Conservation (phyloP, 2,329 filamentous ascomycete species). For the Nemania serpens region DNA sequence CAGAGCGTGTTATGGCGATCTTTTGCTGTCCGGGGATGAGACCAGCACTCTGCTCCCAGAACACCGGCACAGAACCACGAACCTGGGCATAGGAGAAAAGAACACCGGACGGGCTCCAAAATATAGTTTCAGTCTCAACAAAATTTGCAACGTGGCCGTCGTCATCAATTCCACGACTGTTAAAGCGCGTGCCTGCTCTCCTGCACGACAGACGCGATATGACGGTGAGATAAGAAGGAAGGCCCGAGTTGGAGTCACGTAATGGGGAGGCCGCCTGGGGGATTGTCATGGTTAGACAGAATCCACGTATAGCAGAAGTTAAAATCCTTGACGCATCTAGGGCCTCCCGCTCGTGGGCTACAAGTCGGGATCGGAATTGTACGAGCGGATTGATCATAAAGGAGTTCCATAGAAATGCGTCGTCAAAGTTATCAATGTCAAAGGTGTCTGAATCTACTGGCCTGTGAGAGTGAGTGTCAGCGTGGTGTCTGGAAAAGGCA, state of each 20-base stretch:
- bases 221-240: constrained; percentile 83
- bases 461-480: constrained; percentile 48
- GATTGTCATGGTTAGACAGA: constrained; percentile 84
- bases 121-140: constrained; percentile 95
- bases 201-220: constrained; percentile 91
- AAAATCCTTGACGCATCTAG: constrained; percentile 88
- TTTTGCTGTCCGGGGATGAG: constrained; percentile 92
- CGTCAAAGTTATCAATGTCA: constrained; percentile 90
- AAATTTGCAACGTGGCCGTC: constrained; percentile 98
- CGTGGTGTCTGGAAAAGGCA: constrained; percentile 12
- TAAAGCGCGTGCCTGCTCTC: constrained; percentile 92
- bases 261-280: constrained; percentile 77
- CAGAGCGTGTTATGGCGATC: constrained; percentile 85
- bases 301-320: constrained; percentile 92
- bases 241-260: constrained; percentile 66
- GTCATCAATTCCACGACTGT: constrained; percentile 95
- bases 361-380: constrained; percentile 81
- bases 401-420: constrained; percentile 94
- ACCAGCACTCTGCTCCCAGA: constrained; percentile 93
- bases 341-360: constrained; percentile 72
- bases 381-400: constrained; percentile 97
- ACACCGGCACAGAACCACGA: constrained; percentile 89
- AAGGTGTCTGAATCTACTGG: constrained; percentile 77
- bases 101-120: constrained; percentile 77
- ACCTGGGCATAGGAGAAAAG: constrained; percentile 94